Base-by-base conservation (phyloP, 768 basidiomycete genomes). In the Boletus rex-veris region DNA sequence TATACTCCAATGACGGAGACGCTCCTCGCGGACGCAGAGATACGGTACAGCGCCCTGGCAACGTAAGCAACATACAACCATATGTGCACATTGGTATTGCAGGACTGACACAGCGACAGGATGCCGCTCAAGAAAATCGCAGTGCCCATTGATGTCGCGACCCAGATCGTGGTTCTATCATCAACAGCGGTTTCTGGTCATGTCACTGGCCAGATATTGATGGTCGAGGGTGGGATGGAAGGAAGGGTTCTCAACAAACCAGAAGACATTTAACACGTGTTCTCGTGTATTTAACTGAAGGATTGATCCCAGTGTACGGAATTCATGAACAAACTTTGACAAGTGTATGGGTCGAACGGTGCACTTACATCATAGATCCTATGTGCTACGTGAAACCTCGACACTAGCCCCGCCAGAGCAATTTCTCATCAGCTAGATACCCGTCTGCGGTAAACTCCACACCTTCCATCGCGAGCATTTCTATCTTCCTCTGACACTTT, bases 141-240 rank as follows among this genome's bases (percentile, higher is more conserved):
- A 0, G 70, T 73, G 40, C 80, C 86, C 0, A 66, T 69, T 54
- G 88, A 91, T 55, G 69, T 90, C 31, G 88, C 88, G 0, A 76
- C 73, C 10, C 86, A 89, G 65, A 75, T 90, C 31, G 77, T 78
- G 11, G 53, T 86, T 2, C 64, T 90, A 3, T 78, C 88, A 0
- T 88, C 86, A 0, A 68, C 78, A 10, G 70, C 69, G 10, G 63
- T 88, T 0, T 89, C 86, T 0, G 86, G 88, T 0, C 88, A 90
- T 61, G 77, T 90, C n/a, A 80, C 83, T 2, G 88, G 88, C 0
- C 80, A 88, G 59, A 78, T 84, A 7, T 62, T 88, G 30, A 86
- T 88, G 82, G 76, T 89, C 6, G 79, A 81, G 43, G 88, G 88
- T 3, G 88, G 88, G 3, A 88, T 89, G 88, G 88, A 90, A 76